A percentile compares a stretch with the other conserved stretches of the same genome.
Conservation (phyloP, 2,329 filamentous ascomycete species). For the Hortaea werneckii region DNA sequence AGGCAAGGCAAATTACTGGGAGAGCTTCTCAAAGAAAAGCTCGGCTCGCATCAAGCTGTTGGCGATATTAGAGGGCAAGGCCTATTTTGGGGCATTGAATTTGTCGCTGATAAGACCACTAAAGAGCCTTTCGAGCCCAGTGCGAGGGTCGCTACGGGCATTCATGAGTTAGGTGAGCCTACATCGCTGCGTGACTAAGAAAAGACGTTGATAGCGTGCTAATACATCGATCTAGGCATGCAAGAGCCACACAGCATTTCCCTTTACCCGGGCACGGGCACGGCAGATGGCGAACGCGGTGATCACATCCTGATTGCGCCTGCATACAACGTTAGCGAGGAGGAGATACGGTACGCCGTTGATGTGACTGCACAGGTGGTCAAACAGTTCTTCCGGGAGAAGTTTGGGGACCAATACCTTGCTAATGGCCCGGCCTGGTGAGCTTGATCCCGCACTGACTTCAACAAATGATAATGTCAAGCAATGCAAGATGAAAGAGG, state of each 20-base stretch:
- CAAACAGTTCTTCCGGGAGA: slow-evolving; percentile 32
- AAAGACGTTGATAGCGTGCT: neutral
- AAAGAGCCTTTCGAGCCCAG: slow-evolving; percentile 44
- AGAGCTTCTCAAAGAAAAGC: slow-evolving; percentile 31
- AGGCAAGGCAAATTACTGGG: slow-evolving; percentile 43
- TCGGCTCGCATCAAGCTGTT: slow-evolving; percentile 41
- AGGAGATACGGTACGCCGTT: slow-evolving; percentile 48
- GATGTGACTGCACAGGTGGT: slow-evolving; percentile 43
- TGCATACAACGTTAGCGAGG: slow-evolving; percentile 52
- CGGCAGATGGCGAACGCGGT: slow-evolving; percentile 48
- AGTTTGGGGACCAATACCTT: neutral
- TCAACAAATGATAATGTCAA: too few species aligned
- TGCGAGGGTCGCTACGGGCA: slow-evolving; percentile 34
- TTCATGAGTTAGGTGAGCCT: slow-evolving; percentile 42
- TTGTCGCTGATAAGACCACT: slow-evolving; percentile 44
- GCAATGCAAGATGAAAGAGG: too few species aligned
- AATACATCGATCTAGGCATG: slow-evolving; percentile 24
- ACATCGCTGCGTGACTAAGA: neutral
- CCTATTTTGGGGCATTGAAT: slow-evolving; percentile 50
- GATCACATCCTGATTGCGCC: slow-evolving; percentile 64
- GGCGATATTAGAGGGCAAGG: slow-evolving; percentile 53
- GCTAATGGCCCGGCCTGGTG: too few species aligned
- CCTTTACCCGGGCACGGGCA: slow-evolving; percentile 55
- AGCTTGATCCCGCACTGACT: too few species aligned
- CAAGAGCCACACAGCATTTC: slow-evolving; percentile 41